Base-by-base conservation (phyloP, 257 asterid genomes). In the Phtheirospermum japonicum region DNA sequence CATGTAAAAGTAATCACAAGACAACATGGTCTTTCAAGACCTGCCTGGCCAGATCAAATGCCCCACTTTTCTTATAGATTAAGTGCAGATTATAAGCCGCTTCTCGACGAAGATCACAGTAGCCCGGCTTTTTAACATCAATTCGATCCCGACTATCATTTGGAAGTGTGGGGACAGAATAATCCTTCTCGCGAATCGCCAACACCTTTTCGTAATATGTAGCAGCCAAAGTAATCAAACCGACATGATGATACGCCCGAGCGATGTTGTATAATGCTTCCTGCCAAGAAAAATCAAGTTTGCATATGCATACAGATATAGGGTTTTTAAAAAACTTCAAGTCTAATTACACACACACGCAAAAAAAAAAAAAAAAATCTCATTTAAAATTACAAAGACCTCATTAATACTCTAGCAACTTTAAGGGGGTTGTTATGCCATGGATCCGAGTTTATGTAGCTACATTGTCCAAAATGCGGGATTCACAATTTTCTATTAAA, bases 41-140 rank as follows among this genome's bases (percentile, higher is more conserved):
- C 77, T 83, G 96, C 61, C 97, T 77, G 0, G 96, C 96, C 59
- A 90, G 90, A 74, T 90, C 97, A 74, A 74, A 39, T 45, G 97
- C 95, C 49, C 96, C 97, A 75, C 95, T 85, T 45, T 45, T 77
- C 69, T 69, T 83, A 72, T 87, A 90, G 63, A 90, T 83, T 71
- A 87, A 55, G 76, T 85, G 97, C 75, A 90, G 78, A 73, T 90
- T 90, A 66, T 70, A 87, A 19, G 96, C 90, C 19, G 96, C 96
- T 75, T 90, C 96, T 52, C 93, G 66, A 55, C 82, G 88, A 51
- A 90, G 81, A 78, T 87, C 87, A 57, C 96, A 87, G 63, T 81
- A 83, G 23, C 96, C 96, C 2, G 86, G 61, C 57, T 52, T 70
- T 64, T 34, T 73, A 45, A 14, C 56, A 26, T 69, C 73, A 13